Evolutionary conservation across 805 yeast species (phyloP).

Genomic region (Myxozyma lipomycoides): DNA sequence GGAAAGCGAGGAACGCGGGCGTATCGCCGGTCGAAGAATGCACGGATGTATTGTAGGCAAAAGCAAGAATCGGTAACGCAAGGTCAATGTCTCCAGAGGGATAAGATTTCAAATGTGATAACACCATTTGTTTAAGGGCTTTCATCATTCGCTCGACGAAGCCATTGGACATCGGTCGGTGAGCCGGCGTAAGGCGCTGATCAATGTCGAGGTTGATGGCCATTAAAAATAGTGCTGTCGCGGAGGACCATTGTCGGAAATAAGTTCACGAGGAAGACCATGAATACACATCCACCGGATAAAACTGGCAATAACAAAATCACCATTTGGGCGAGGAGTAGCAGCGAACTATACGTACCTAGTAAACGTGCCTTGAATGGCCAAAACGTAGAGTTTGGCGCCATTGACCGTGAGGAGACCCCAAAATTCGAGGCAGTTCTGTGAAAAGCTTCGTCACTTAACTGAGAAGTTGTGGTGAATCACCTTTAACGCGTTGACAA

Average conservation of each 20-base stretch:
- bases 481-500: neutral
- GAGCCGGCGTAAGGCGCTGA: neutral
- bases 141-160: neutral
- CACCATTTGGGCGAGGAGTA: neutral
- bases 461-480: neutral
- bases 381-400: neutral
- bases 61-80: neutral
- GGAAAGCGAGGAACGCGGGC: neutral
- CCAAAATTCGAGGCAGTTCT: neutral
- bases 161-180: neutral
- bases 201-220: neutral
- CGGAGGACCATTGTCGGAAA: neutral
- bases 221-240: neutral
- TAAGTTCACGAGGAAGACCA: neutral
- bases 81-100: neutral
- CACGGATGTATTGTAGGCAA: neutral
- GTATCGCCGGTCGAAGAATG: neutral
- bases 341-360: neutral
- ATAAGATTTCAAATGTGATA: neutral
- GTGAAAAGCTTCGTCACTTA: neutral
- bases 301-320: neutral
- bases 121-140: neutral
- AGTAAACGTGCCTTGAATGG: neutral
- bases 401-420: neutral
- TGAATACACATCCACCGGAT: neutral